Percentiles rank a stretch among this genome's conserved stretches.
phyloP scores from a whole-genome alignment of 2,329 filamentous ascomycete genomes.

The Karstenula rhodostoma region DNA sequence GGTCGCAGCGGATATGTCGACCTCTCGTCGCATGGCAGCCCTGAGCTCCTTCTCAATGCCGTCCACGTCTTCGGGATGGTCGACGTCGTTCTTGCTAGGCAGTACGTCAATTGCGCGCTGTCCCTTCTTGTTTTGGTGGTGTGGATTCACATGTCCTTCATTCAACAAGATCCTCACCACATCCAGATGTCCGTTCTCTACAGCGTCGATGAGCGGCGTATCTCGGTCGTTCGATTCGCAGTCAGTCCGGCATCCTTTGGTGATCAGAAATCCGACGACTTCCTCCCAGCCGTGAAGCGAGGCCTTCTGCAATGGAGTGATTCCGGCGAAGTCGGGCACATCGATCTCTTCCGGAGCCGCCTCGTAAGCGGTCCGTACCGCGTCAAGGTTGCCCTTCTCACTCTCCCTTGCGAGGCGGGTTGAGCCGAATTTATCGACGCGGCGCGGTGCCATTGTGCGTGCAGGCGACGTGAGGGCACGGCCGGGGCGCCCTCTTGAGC shows the following conservation, averaged over 20 bases:
- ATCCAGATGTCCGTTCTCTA: constrained; percentile 91
- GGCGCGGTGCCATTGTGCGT: constrained; percentile 76
- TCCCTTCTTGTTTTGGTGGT: constrained; percentile 89
- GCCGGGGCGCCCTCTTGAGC: constrained; percentile 63
- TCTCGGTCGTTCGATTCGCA: constrained; percentile 79
- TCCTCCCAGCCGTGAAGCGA: constrained; percentile 85
- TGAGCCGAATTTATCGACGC: constrained; percentile 90
- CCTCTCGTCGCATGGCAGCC: constrained; percentile 60
- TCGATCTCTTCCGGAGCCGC: constrained; percentile 90
- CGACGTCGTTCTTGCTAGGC: constrained; percentile 33
- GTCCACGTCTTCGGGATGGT: constrained; percentile 72
- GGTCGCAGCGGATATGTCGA: constrained; percentile 60
- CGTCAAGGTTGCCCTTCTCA: constrained; percentile 82
- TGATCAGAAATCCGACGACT: constrained; percentile 86
- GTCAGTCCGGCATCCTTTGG: constrained; percentile 84
- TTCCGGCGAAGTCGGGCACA: constrained; percentile 91
- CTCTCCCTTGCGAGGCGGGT: constrained; percentile 91
- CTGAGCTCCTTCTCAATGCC: constrained; percentile 79
- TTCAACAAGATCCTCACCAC: constrained; percentile 86
- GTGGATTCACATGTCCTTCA: constrained; percentile 83
- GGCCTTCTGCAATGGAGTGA: constrained; percentile 93
- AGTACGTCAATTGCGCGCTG: constrained; percentile 90
- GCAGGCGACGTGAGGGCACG: constrained; percentile 62
- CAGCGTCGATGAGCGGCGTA: constrained; percentile 92
- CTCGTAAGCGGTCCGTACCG: constrained; percentile 75